Evolutionary conservation across 208 protist species (phyloP), one percentile per base, ranked within the genome.

Genomic region (Endotrypanum monterogeii): DNA sequence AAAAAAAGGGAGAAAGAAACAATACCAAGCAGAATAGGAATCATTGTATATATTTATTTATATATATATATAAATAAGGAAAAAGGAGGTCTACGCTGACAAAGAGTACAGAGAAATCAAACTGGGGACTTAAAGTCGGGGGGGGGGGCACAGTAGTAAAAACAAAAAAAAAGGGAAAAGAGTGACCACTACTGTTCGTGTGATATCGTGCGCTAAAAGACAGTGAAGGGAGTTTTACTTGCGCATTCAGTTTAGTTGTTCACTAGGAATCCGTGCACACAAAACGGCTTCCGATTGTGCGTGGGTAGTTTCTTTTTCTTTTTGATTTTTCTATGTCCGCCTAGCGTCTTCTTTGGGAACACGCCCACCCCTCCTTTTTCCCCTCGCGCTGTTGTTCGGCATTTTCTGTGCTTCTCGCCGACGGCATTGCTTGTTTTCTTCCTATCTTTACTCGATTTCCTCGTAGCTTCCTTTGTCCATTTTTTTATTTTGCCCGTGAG

Each of bases 401-500:
- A 2, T 37, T 8, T 3, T 35, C 16, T 35, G 28, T 35, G 6
- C 32, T 35, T 20, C 41, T 39, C 11, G n/a, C 44, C 41, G 39
- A n/a, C 14, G 23, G 30, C 41, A 51, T 16, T 44, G 20, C 8
- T 0, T 30, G 11, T 52, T 46, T 2, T 46, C 20, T 5, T 63
- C 50, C 12, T 25, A 39, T 12, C 37, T 44, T 39, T 6, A 16
- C 37, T 25, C 3, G 18, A 35, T 48, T 30, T 56, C 18, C 18
- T 11, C 8, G 16, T 44, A 61, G 11, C 25, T 54, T 23, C 51
- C 66, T 41, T n/a, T n/a, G n/a, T 52, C 74, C 51, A 68, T 54
- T 50, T 79, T 68, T 58, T 54, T 72, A 67, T 72, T 16, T 50
- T 62, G 41, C 20, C 57, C 30, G 62, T 65, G 44, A 32, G 35